Conservation (phyloP, 306 rosid genomes). For the Morella rubra region DNA sequence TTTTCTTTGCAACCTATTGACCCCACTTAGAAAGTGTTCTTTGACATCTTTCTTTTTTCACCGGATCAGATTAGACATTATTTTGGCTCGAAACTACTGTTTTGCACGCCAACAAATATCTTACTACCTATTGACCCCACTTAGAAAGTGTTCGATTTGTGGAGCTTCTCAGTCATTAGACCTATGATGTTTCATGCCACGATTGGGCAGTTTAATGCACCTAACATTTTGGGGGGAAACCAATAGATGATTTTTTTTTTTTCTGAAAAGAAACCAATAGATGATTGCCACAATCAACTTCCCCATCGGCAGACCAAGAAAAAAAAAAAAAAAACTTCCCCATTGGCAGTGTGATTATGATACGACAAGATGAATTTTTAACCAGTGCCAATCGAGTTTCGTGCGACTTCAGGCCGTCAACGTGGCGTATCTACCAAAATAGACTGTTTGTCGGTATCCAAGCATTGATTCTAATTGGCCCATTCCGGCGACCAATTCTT, state of each 20-base stretch:
- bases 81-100: background rate
- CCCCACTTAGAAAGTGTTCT: too few relatives aligned
- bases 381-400: background rate
- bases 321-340: too few relatives aligned
- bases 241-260: too few relatives aligned
- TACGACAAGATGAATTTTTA: too few relatives aligned
- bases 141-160: background rate
- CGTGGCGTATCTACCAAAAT: background rate
- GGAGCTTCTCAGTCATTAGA: background rate
- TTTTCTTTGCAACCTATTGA: too few relatives aligned
- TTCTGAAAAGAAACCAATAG: background rate
- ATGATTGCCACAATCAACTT: background rate
- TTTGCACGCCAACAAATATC: background rate
- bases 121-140: background rate
- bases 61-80: too few relatives aligned
- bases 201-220: background rate
- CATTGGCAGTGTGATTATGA: background rate
- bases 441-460: too few relatives aligned
- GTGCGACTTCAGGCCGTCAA: too few relatives aligned
- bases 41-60: too few relatives aligned
- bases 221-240: background rate
- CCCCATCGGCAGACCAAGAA: background rate
- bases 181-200: background rate
- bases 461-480: background rate
- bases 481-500: background rate